These are phyloP conservation scores for Termitomyces sp. DNA, from an alignment of 768 basidiomycete genomes.

Conservation along the genomic window DNA sequence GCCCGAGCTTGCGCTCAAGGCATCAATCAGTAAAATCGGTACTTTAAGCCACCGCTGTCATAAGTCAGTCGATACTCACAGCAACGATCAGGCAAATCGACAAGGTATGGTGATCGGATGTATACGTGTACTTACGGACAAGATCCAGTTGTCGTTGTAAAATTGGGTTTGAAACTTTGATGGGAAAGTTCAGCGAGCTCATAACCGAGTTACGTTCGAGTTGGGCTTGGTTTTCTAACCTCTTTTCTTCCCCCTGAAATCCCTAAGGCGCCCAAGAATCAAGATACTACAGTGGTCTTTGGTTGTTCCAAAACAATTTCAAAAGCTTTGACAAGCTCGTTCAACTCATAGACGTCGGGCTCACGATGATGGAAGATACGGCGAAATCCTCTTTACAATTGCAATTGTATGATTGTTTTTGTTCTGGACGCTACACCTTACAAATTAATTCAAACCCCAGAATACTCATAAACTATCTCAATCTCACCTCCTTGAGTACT, in stretches of 20 bases:
- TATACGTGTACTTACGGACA: too few relatives aligned
- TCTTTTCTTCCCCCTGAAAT: background rate
- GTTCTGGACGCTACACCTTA: background rate
- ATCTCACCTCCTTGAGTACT: conserved; percentile 14
- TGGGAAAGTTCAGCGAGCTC: background rate
- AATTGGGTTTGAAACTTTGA: background rate
- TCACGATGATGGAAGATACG: background rate
- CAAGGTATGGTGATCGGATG: background rate
- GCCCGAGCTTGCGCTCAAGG: too few relatives aligned
- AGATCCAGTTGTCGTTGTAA: background rate
- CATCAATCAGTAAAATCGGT: too few relatives aligned
- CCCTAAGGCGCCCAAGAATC: background rate
- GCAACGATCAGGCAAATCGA: background rate
- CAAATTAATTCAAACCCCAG: conserved; percentile 8
- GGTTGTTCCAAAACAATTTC: background rate
- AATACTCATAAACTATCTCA: conserved; percentile 5
- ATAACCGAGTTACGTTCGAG: background rate
- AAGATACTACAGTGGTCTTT: background rate
- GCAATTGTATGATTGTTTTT: conserved; percentile 9
- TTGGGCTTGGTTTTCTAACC: background rate
- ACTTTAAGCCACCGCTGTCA: background rate
- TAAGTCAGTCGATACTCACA: background rate
- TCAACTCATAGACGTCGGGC: background rate
- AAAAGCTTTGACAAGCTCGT: background rate
- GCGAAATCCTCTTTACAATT: conserved; percentile 5